Base-by-base conservation (phyloP, 2,329 filamentous ascomycete species). In the Phialophora tarda region DNA sequence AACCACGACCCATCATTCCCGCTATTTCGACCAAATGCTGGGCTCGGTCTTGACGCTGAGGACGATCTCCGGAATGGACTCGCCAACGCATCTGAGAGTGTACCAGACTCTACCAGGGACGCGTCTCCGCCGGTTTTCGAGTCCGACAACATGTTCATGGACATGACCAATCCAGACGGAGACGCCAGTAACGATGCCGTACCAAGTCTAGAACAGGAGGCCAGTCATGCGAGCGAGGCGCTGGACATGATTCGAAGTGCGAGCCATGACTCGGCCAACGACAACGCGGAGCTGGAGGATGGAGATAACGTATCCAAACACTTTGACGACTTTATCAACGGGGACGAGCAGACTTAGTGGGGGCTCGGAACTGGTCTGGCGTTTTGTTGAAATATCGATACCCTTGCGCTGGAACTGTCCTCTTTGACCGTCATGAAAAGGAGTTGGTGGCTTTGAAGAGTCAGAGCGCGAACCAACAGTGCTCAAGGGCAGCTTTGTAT, bases 181-280 rank as follows among this genome's bases (percentile, higher is more conserved):
- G 71, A 74, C 70, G 12, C 56, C 12, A 62, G 12, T 30, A 64
- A 70, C 47, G 70, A 71, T 21, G 38, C 59, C 4, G 64, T 62
- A n/a, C 59, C 71, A 17, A 66, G 51, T 51, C 65, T 73, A 5
- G 71, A 71, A 51, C 71, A 73, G 26, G 79, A 81, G 60, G 80
- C 80, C 30, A 79, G 78, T n/a, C 80, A 82, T 70, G 80, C 80
- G 7, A 81, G 79, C 48, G 81, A 82, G 69, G 81, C 80, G 3
- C 72, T 82, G 23, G 81, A 82, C 57, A 65, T 73, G 66, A 73
- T 73, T 51, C 64, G 69, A 34, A 69, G 63, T 3, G 65, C 65
- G 23, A 71, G 66, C 47, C 68, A 70, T 61, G 68, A 72, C 67
- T 24, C 75, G 72, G 59, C 50, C 59, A 38, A 74, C 63, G 73